Evolutionary conservation across 1,139 yeast species (phyloP).

Genomic region (Geotrichum carabidarum): DNA sequence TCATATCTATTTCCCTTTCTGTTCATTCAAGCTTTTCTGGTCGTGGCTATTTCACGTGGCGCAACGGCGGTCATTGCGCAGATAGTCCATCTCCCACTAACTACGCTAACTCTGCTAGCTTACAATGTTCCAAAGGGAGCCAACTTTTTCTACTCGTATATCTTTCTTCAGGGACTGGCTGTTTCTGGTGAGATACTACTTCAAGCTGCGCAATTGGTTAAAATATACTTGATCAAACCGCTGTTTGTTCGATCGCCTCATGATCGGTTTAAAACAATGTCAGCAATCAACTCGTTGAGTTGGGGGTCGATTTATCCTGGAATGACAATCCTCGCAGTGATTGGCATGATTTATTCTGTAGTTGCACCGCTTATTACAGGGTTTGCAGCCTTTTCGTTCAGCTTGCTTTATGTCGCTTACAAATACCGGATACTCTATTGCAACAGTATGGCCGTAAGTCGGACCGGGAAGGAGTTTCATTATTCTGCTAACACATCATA

Average conservation of each 20-base stretch:
- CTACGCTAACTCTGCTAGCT: conserved; percentile 66
- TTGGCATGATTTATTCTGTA: conserved; percentile 69
- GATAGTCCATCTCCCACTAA: conserved; percentile 63
- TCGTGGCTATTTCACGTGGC: conserved; percentile 81
- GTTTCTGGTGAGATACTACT: conserved; percentile 56
- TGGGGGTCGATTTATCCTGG: conserved; percentile 82
- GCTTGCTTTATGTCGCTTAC: conserved; percentile 56
- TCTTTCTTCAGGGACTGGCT: conserved; percentile 66
- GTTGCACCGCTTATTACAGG: conserved; percentile 73
- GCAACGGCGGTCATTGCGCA: conserved; percentile 61
- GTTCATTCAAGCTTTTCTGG: conserved; percentile 76
- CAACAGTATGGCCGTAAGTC: conserved; percentile 35
- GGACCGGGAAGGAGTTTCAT: neutral
- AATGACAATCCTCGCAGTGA: conserved; percentile 69
- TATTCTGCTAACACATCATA: conserved; percentile 7
- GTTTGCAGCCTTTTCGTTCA: conserved; percentile 55
- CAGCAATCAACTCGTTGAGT: conserved; percentile 44
- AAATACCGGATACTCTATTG: conserved; percentile 53
- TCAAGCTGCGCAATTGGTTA: conserved; percentile 48
- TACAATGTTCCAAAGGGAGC: conserved; percentile 75
- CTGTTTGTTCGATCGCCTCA: conserved; percentile 57
- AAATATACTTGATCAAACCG: conserved; percentile 40
- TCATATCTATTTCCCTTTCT: conserved; percentile 66
- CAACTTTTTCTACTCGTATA: conserved; percentile 70
- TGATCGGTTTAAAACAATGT: conserved; percentile 46